These are phyloP conservation scores for Trypanosoma theileri DNA, from an alignment of 208 protist species.

Conservation along the genomic window DNA sequence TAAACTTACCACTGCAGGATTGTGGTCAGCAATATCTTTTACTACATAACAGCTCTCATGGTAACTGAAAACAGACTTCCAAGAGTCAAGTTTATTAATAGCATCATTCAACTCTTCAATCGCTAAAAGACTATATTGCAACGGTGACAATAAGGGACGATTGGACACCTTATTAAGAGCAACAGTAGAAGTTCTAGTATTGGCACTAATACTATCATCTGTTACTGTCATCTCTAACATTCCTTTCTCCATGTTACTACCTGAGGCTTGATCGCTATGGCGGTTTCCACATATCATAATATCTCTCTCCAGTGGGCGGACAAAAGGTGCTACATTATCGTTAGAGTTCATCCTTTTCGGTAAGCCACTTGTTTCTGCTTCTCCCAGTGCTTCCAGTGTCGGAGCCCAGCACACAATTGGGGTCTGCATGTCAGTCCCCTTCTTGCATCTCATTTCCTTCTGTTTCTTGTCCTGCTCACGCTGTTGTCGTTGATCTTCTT, in stretches of 20 bases:
- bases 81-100: slow-evolving; percentile 35
- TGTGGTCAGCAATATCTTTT: slow-evolving; percentile 40
- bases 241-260: too few species aligned
- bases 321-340: too few species aligned
- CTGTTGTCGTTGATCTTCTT: not conserved
- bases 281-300: too few species aligned
- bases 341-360: too few species aligned
- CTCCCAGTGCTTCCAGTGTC: not conserved
- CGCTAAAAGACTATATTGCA: slow-evolving; percentile 43
- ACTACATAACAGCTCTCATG: slow-evolving; percentile 43
- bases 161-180: not conserved
- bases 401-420: slow-evolving; percentile 73
- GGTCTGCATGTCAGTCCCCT: slow-evolving; percentile 13
- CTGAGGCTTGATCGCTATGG: too few species aligned
- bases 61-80: slow-evolving; percentile 48
- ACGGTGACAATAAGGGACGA: not conserved
- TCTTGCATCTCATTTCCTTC: too few species aligned
- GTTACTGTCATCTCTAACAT: too few species aligned
- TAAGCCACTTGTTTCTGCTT: too few species aligned
- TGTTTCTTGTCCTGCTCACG: too few species aligned
- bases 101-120: slow-evolving; percentile 38
- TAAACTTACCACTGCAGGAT: slow-evolving; percentile 31
- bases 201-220: not conserved
- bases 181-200: not conserved
- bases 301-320: too few species aligned